Base-by-base conservation (phyloP, 2,329 filamentous ascomycete genomes). In the Aaosphaeria pasadenensis region DNA sequence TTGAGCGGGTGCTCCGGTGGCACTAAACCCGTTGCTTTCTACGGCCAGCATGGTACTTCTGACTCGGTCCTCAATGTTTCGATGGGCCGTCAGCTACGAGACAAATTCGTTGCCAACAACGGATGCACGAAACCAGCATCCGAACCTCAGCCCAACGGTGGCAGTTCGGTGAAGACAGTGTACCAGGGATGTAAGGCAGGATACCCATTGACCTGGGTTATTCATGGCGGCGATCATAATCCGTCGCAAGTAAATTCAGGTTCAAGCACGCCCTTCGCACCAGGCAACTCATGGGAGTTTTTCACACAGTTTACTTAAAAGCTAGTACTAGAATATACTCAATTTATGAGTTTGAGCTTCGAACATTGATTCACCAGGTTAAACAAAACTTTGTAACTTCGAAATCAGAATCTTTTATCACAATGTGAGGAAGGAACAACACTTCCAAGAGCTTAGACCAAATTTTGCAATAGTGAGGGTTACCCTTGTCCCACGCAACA, bases 21-120 rank as follows among this genome's bases (percentile, higher is more conserved):
- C 11, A 66, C 50, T 43, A 57, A 62, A 11, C 70, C 71, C 1
- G 59, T 73, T 11, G 64, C 71, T 2, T 73, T 70, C 56, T 64
- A 71, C 39, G 67, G 63, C 32, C 67, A 71, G 47, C 71, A 73
- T 48, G 71, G 71, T 31, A 53, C 62, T 30, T 53, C 47, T 31
- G 71, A 74, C 54, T 54, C 52, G 29, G 67, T 71, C 30, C 61
- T 73, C n/a, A 47, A 56, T 36, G 67, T 71, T 45, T 48, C 57
- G 28, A 43, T 45, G 2, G 71, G 70, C 39, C 55, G 64, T 24
- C 46, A 55, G 51, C 53, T 73, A 43, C 67, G 69, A 6, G 68
- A 72, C 53, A 64, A 56, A 43, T 73, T 66, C 54, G 57, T 71
- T 6, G 45, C 44, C 7, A 63, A 66, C 55, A 72, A 73, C 48